Conservation (phyloP, 2,329 filamentous ascomycete genomes). For the Fusarium avenaceum region DNA sequence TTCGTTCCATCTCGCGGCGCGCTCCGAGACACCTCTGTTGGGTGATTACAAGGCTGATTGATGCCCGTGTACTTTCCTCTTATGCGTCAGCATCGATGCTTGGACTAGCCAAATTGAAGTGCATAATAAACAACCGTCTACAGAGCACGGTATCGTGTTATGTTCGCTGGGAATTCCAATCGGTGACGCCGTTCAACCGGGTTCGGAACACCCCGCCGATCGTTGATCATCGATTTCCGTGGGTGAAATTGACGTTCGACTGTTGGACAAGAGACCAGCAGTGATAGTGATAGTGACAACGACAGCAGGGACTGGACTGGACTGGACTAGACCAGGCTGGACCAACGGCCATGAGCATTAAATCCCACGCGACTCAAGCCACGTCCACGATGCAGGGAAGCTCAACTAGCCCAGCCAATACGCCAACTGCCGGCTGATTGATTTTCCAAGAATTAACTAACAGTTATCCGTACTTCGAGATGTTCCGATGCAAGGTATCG, state of each 20-base stretch:
- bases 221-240: slow-evolving; percentile 32
- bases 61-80: slow-evolving; percentile 8
- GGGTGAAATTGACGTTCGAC: slow-evolving; percentile 28
- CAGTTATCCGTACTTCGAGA: background rate
- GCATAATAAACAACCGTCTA: background rate
- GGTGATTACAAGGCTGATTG: background rate
- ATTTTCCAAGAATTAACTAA: slow-evolving; percentile 1
- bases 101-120: slow-evolving; percentile 17
- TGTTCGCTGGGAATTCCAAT: slow-evolving; percentile 20
- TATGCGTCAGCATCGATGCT: slow-evolving; percentile 13
- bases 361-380: slow-evolving; percentile 35
- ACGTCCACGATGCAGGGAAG: slow-evolving; percentile 24
- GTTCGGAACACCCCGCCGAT: slow-evolving; percentile 41
- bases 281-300: no score
- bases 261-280: background rate
- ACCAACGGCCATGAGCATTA: slow-evolving; percentile 17
- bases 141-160: background rate
- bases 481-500: slow-evolving; percentile 2
- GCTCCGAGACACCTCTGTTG: background rate
- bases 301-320: no score
- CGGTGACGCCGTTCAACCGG: slow-evolving; percentile 43
- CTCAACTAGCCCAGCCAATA: slow-evolving; percentile 21
- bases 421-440: slow-evolving; percentile 33
- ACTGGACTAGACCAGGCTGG: background rate
- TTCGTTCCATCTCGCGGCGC: slow-evolving; percentile 4